Evolutionary conservation across 2,329 filamentous ascomycete species (phyloP).

Genomic region (Phoma sp.): DNA sequence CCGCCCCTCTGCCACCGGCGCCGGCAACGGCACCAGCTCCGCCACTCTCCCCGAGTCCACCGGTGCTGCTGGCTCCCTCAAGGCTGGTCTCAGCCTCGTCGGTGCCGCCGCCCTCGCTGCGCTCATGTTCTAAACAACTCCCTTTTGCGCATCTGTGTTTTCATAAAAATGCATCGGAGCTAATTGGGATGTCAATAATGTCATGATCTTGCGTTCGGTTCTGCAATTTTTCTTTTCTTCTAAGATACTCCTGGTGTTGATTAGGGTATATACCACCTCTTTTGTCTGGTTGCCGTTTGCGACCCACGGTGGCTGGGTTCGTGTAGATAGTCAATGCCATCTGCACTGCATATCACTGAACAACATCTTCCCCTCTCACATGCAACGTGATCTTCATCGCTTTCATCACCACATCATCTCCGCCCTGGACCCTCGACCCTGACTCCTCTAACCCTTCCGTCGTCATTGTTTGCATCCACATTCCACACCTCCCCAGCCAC

Average conservation of each 20-base stretch:
- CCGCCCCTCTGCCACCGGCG: slow-evolving; percentile 37
- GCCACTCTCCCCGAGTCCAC: slow-evolving; percentile 33
- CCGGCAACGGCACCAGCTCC: slow-evolving; percentile 33
- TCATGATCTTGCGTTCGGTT: slow-evolving; percentile 21
- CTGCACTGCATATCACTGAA: slow-evolving; percentile 11
- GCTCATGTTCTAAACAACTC: slow-evolving; percentile 46
- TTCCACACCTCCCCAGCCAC: not conserved
- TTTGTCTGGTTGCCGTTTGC: slow-evolving; percentile 10
- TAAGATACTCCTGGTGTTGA: slow-evolving; percentile 25
- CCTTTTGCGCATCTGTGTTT: not conserved
- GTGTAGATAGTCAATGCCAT: slow-evolving; percentile 19
- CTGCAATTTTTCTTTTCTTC: slow-evolving; percentile 5
- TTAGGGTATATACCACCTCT: slow-evolving; percentile 24
- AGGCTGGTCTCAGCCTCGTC: slow-evolving; percentile 48
- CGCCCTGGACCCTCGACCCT: not conserved
- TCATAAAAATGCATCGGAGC: slow-evolving; percentile 18
- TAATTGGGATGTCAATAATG: slow-evolving; percentile 28
- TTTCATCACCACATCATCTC: not conserved
- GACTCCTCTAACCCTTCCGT: not conserved
- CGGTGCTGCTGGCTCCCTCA: slow-evolving; percentile 41
- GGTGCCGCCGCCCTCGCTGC: slow-evolving; percentile 51
- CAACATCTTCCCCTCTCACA: not conserved
- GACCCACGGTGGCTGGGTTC: slow-evolving; percentile 13
- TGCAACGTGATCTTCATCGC: not conserved
- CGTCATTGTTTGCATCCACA: slow-evolving; percentile 11